phyloP scores from a whole-genome alignment of 192 early-diverging fungal species.

The Chytriomyces sp. region DNA sequence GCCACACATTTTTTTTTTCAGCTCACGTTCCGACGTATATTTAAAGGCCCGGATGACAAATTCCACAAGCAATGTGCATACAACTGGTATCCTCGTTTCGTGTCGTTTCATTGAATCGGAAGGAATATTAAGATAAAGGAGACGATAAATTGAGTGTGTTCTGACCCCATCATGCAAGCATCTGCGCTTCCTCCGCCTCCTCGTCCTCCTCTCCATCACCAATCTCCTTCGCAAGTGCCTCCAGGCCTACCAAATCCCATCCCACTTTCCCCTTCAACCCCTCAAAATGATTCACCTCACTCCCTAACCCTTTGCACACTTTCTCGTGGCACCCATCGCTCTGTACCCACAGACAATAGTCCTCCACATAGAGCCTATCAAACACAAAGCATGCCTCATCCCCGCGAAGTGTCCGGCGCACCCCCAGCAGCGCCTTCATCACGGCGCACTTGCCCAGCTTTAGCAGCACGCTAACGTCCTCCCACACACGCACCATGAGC shows the following conservation, averaged over 20 bases:
- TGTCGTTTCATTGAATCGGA: no score
- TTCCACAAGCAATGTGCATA: no score
- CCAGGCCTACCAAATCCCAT: slow-evolving; percentile 81
- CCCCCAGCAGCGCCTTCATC: slow-evolving; percentile 74
- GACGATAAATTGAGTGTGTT: no score
- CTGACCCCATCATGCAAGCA: no score
- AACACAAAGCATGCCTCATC: slow-evolving; percentile 90
- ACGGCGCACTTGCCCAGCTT: slow-evolving; percentile 82
- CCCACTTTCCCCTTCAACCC: slow-evolving; percentile 70
- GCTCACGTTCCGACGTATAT: no score
- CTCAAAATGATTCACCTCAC: slow-evolving; percentile 73
- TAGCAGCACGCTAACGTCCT: slow-evolving; percentile 81
- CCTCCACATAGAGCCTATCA: slow-evolving; percentile 85
- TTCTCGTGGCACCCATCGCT: slow-evolving; percentile 74
- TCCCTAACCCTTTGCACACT: slow-evolving; percentile 73
- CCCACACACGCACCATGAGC: slow-evolving; percentile 71
- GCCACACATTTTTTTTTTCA: no score
- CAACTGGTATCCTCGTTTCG: no score
- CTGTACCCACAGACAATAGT: slow-evolving; percentile 97
- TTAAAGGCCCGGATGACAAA: no score
- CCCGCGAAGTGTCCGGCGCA: slow-evolving; percentile 78
- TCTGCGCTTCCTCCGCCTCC: not conserved
- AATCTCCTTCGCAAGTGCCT: slow-evolving; percentile 63
- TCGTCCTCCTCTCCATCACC: slow-evolving; percentile 31
- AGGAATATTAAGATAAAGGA: no score